Percentiles rank a stretch among this genome's conserved stretches.
Conservation (phyloP, 2,329 filamentous ascomycete species). For the Clonostachys rosea region DNA sequence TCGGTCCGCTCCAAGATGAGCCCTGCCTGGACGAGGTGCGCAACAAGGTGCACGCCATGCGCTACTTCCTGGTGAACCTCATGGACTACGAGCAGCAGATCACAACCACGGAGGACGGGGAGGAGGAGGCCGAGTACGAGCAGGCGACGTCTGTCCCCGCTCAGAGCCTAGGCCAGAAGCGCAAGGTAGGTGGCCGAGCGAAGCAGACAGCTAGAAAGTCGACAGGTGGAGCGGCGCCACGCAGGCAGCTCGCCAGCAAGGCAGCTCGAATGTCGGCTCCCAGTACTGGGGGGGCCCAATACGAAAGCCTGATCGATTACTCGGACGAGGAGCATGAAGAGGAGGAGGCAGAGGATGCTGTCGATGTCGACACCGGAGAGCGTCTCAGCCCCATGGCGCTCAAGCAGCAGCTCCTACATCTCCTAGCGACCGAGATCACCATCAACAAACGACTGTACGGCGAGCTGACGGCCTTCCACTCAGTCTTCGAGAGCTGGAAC, state of each 20-base stretch:
- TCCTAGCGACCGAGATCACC: constrained; percentile 39
- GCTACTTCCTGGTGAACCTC: constrained; percentile 41
- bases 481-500: constrained; percentile 38
- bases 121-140: constrained; percentile 29
- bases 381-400: constrained; percentile 28
- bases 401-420: constrained; percentile 42
- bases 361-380: constrained; percentile 6
- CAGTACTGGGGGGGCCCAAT: not conserved
- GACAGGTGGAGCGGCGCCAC: not conserved
- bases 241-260: no score
- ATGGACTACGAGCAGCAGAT: constrained; percentile 20
- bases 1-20: constrained; percentile 13
- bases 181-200: not conserved
- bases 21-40: constrained; percentile 20
- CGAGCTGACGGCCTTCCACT: constrained; percentile 38
- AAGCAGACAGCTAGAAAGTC: no score
- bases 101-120: constrained; percentile 19
- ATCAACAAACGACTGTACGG: constrained; percentile 38
- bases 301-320: not conserved
- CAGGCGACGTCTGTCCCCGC: not conserved
- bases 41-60: constrained; percentile 20
- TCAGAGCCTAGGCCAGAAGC: constrained; percentile 1
- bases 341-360: constrained; percentile 1
- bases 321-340: constrained; percentile 1
- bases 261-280: no score